A percentile compares a stretch with the other conserved stretches of the same genome.
Evolutionary conservation across 2,329 filamentous ascomycete species (phyloP).

Genomic region (Aspergillus fumigatiaffinis): DNA sequence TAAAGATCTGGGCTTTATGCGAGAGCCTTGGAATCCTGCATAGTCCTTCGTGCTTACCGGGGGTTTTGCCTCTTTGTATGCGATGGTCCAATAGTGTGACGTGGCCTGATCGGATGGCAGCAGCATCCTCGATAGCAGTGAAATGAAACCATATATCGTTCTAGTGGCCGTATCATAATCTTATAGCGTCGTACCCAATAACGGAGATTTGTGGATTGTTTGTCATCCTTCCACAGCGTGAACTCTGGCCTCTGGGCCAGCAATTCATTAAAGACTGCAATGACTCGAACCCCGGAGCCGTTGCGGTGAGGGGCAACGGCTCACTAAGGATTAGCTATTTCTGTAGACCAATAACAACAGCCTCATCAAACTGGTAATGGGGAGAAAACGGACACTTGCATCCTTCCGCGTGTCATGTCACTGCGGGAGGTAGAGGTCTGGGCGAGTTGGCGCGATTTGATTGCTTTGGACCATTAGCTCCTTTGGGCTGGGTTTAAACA

Average conservation of each 20-base stretch:
- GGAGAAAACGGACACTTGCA: not conserved
- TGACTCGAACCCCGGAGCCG: not conserved
- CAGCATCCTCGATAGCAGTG: not conserved
- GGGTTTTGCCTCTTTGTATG: not conserved
- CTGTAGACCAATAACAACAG: not conserved
- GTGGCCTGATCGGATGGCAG: not conserved
- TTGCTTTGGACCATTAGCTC: not conserved
- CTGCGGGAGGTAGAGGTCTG: too few relatives aligned
- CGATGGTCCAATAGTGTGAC: not conserved
- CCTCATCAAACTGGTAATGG: not conserved
- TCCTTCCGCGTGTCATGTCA: not conserved
- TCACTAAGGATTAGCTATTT: not conserved
- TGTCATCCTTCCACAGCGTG: not conserved
- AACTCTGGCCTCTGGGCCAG: too few relatives aligned
- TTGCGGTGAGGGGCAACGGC: not conserved
- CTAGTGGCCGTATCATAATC: too few relatives aligned
- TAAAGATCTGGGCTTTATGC: not conserved
- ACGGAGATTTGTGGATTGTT: not conserved
- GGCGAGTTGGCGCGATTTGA: too few relatives aligned
- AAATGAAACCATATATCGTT: not conserved
- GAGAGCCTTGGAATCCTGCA: not conserved
- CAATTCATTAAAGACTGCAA: too few relatives aligned
- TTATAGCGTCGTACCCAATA: too few relatives aligned
- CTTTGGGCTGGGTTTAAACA: not conserved
- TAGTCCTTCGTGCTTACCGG: not conserved